Conservation (phyloP, 768 basidiomycete genomes). For the Cubamyces sp. region DNA sequence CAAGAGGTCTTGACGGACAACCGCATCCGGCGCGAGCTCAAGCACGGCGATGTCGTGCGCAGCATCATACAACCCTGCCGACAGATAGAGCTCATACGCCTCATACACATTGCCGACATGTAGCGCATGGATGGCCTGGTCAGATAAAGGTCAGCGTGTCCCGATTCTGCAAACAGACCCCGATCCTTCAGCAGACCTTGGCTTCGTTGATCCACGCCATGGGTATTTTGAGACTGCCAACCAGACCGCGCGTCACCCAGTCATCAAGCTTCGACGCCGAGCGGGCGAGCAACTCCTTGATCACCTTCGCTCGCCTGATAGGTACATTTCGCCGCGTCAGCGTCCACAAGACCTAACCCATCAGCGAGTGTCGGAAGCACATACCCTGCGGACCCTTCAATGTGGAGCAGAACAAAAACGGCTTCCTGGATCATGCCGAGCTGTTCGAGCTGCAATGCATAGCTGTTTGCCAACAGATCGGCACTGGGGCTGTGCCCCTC, state of each 20-base stretch:
- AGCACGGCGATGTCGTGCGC: conserved; percentile 86
- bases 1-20: conserved; percentile 60
- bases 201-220: conserved; percentile 89
- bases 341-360: not conserved
- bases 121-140: conserved; percentile 68
- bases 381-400: conserved; percentile 81
- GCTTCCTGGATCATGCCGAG: conserved; percentile 84
- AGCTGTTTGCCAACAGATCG: conserved; percentile 80
- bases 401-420: conserved; percentile 85
- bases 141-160: not conserved
- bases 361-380: conserved; percentile 30
- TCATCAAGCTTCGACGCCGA: conserved; percentile 68
- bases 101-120: conserved; percentile 63
- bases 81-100: conserved; percentile 78
- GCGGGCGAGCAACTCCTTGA: conserved; percentile 79
- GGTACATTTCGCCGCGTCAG: not conserved
- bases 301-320: conserved; percentile 75
- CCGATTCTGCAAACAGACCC: not conserved
- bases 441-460: conserved; percentile 85
- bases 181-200: conserved; percentile 57
- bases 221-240: conserved; percentile 81
- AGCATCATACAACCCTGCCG: conserved; percentile 67
- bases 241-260: conserved; percentile 71
- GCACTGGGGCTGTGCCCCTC: conserved; percentile 86
- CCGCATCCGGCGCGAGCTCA: conserved; percentile 88